Conservation (phyloP, 176 grass and related monocot genomes). For the Tillandsia fasciculata region DNA sequence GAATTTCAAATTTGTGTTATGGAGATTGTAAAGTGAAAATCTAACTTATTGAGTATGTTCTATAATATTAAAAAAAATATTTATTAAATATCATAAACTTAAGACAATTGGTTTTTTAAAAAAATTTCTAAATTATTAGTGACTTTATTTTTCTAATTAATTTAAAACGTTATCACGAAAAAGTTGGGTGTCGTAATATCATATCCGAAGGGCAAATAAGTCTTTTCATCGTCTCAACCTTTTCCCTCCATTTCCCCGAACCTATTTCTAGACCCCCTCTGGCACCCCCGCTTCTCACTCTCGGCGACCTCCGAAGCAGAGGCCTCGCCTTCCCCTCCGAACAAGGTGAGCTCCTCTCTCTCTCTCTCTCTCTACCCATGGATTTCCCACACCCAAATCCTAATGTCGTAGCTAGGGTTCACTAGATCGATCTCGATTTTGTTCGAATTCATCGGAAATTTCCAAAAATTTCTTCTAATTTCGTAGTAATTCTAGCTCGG, state of each 20-base stretch:
- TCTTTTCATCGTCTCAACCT: not conserved
- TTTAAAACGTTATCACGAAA: too few relatives aligned
- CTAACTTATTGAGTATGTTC: too few relatives aligned
- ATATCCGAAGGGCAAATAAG: not conserved
- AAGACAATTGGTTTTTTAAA: too few relatives aligned
- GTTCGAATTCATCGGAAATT: not conserved
- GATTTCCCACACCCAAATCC: not conserved
- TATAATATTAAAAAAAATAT: too few relatives aligned
- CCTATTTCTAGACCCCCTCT: not conserved
- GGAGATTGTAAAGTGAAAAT: too few relatives aligned
- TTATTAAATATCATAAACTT: too few relatives aligned
- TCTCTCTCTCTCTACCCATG: conserved; percentile 4
- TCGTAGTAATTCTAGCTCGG: not conserved
- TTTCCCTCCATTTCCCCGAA: not conserved
- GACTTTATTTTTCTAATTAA: too few relatives aligned
- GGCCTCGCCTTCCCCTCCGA: not conserved
- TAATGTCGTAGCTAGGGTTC: not conserved
- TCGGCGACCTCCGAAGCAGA: not conserved
- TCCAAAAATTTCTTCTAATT: conserved; percentile 12
- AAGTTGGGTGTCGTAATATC: too few relatives aligned
- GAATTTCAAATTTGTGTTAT: too few relatives aligned
- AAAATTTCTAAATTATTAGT: too few relatives aligned
- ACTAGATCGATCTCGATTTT: not conserved
- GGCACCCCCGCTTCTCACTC: not conserved
- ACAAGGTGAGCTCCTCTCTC: conserved; percentile 8